A percentile compares a stretch with the other conserved stretches of the same genome.
These are phyloP conservation scores for Chytriomyces sp. DNA, from an alignment of 192 early-diverging fungal species.

Conservation along the genomic window DNA sequence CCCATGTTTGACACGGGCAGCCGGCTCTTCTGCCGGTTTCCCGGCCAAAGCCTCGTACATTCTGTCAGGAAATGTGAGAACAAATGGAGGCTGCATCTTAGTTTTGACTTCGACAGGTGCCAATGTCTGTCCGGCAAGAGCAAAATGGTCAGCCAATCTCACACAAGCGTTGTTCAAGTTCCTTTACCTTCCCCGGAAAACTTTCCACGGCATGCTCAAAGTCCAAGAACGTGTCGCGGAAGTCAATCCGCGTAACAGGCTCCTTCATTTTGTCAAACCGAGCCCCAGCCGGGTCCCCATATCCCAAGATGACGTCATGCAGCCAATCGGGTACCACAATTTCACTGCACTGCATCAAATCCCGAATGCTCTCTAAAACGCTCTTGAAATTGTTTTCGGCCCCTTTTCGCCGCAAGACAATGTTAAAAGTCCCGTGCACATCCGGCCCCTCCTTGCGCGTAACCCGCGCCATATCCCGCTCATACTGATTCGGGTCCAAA, in stretches of 20 bases:
- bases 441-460: constrained; percentile 57
- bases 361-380: constrained; percentile 87
- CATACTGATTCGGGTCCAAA: constrained; percentile 88
- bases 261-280: constrained; percentile 67
- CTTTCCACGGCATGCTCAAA: constrained; percentile 72
- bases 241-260: constrained; percentile 63
- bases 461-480: constrained; percentile 57
- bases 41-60: constrained; percentile 38
- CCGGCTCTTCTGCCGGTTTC: constrained; percentile 34
- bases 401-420: constrained; percentile 84
- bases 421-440: constrained; percentile 82
- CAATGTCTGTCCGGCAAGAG: not conserved
- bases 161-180: not conserved
- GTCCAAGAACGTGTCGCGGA: constrained; percentile 88
- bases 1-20: not conserved
- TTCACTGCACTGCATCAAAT: constrained; percentile 77
- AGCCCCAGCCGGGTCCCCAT: constrained; percentile 85
- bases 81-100: constrained; percentile 69
- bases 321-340: constrained; percentile 90
- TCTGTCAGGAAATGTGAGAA: constrained; percentile 68
- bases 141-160: not conserved
- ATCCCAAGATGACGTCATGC: constrained; percentile 87
- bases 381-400: constrained; percentile 94
- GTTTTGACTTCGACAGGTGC: constrained; percentile 40
- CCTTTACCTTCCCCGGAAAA: constrained; percentile 60